Evolutionary conservation across 192 early-diverging fungal genomes (phyloP), one percentile per base, ranked within the genome.

Genomic region (Entomortierella chlamydospora): DNA sequence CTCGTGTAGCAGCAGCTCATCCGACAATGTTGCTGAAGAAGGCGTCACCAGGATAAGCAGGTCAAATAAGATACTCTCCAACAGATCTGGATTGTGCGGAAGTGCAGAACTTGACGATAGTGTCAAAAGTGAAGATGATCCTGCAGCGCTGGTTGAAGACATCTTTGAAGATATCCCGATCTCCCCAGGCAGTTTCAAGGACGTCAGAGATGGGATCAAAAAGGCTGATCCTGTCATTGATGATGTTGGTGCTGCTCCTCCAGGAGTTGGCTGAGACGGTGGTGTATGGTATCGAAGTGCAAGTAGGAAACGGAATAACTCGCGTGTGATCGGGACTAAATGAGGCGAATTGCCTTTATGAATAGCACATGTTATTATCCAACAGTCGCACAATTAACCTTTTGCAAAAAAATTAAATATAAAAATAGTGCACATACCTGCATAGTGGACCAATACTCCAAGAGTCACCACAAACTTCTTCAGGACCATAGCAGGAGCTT

Each of bases 391-490:
- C n/a, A n/a, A n/a, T n/a, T n/a, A n/a, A n/a, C n/a, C n/a, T n/a
- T n/a, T n/a, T n/a, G n/a, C n/a, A n/a, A n/a, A n/a, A n/a, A n/a
- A n/a, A n/a, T n/a, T n/a, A n/a, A n/a, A n/a, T 10, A 37, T 10
- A 37, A 37, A 47, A 47, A 11, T 11, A 12, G 20, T 4, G 15
- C 45, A 1, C 15, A 4, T 78, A 78, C 74, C 74, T 56, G 74
- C 45, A 37, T 64, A 78, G 22, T 78, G 61, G 3, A 78, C 66
- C 26, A 78, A 20, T 8, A 69, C 47, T 3, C 67, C 74, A 0
- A 78, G 53, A n/a, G 66, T 64, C 6, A 70, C 49, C 22, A 78
- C 61, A 70, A 78, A 70, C 61, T 78, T 78, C 41, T 70, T 69
- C 26, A 78, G 47, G 3, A 78, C 23, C 30, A 78, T 64, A 3